phyloP scores from a whole-genome alignment of 768 basidiomycete species.

The Suillus weaverae region DNA sequence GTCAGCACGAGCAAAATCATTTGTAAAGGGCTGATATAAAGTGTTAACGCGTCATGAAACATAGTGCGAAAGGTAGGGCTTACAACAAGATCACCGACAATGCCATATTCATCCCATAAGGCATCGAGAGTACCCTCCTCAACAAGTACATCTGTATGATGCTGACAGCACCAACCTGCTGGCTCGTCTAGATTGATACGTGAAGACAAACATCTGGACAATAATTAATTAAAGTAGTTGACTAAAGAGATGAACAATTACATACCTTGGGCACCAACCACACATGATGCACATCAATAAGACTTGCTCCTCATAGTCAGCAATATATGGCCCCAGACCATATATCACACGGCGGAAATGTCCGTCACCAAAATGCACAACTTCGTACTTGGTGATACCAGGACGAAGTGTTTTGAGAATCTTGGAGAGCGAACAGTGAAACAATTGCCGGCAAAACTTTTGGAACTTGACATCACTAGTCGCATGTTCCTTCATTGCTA shows the following conservation, averaged over 20 bases:
- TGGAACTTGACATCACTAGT: no score
- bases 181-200: constrained; percentile 25
- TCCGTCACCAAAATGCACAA: constrained; percentile 2
- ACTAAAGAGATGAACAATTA: constrained; percentile 4
- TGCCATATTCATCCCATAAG: constrained; percentile 38
- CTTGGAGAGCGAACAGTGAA: constrained; percentile 17
- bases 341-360: constrained; percentile 31
- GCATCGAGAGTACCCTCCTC: constrained; percentile 6
- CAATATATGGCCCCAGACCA: constrained; percentile 39
- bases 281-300: constrained; percentile 33
- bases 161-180: constrained; percentile 12
- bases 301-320: constrained; percentile 41
- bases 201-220: constrained; percentile 24
- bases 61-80: background rate
- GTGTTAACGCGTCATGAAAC: background rate
- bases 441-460: no score
- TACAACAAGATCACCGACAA: constrained; percentile 25
- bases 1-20: constrained; percentile 14
- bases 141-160: constrained; percentile 22
- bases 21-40: constrained; percentile 8
- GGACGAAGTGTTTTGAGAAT: constrained; percentile 27
- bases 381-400: constrained; percentile 27
- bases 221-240: constrained; percentile 25
- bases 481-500: no score
- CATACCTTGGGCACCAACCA: constrained; percentile 38